A percentile compares a stretch with the other conserved stretches of the same genome.
These are phyloP conservation scores for Allantophomopsis cytisporea DNA, from an alignment of 2,329 filamentous ascomycete genomes.

Conservation along the genomic window DNA sequence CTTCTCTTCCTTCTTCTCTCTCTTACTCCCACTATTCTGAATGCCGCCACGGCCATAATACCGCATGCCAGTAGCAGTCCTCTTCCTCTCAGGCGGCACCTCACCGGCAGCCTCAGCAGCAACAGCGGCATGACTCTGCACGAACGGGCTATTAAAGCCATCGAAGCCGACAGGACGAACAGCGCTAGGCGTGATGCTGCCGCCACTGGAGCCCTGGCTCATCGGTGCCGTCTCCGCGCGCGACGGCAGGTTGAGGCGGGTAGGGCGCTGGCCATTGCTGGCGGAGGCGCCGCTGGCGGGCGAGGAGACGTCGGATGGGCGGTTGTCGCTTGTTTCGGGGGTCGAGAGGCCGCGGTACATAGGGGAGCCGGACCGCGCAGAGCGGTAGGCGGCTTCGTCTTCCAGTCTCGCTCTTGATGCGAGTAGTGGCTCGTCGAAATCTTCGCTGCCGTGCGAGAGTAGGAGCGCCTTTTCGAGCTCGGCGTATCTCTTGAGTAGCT, in stretches of 20 bases:
- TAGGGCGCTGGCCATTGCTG: slow-evolving; percentile 1
- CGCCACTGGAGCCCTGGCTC: slow-evolving; percentile 2
- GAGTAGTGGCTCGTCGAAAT: slow-evolving; percentile 6
- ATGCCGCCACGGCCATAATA: slow-evolving; percentile 25
- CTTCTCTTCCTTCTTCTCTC: slow-evolving; percentile 22
- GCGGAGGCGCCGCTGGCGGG: not conserved
- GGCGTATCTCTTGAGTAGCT: slow-evolving; percentile 32
- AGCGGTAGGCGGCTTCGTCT: not conserved
- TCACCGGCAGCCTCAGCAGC: slow-evolving; percentile 27
- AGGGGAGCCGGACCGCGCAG: not conserved
- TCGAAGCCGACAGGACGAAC: not conserved
- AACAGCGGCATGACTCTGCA: slow-evolving; percentile 2
- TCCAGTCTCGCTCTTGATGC: not conserved
- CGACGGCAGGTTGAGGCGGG: not conserved
- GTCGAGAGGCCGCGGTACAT: not conserved
- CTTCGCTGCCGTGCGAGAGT: slow-evolving; percentile 13
- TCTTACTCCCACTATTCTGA: slow-evolving; percentile 21
- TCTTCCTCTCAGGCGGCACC: slow-evolving; percentile 35
- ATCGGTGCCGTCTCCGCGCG: not conserved
- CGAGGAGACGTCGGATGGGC: not conserved
- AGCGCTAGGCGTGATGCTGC: not conserved
- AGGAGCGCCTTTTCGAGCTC: slow-evolving; percentile 30
- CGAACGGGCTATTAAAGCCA: not conserved
- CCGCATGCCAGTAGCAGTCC: slow-evolving; percentile 11
- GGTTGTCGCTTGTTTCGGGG: not conserved